A percentile compares a stretch with the other conserved stretches of the same genome.
Conservation (phyloP, 2,329 filamentous ascomycete species). For the Ophiobolus disseminans region DNA sequence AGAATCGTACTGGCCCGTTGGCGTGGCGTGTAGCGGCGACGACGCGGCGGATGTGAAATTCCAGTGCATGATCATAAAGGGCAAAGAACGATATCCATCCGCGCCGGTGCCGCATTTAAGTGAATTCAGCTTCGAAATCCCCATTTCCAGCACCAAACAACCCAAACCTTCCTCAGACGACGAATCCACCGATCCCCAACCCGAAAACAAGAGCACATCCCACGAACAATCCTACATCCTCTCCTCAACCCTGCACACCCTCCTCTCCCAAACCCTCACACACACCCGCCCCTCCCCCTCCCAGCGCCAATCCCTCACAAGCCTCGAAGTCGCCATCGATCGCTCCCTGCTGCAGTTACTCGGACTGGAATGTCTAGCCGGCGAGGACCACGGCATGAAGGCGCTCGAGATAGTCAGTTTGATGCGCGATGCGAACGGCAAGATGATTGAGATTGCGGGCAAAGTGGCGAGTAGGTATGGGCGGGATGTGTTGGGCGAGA, state of each 20-base stretch:
- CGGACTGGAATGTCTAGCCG: slow-evolving; percentile 87
- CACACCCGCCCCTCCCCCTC: slow-evolving; percentile 68
- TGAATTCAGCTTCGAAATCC: slow-evolving; percentile 91
- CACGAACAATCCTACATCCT: slow-evolving; percentile 86
- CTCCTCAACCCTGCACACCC: slow-evolving; percentile 71
- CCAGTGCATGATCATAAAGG: slow-evolving; percentile 99
- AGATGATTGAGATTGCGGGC: slow-evolving; percentile 88
- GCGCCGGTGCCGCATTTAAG: slow-evolving; percentile 90
- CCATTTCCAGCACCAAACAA: slow-evolving; percentile 66
- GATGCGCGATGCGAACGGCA: slow-evolving; percentile 82
- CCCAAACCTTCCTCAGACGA: slow-evolving; percentile 31
- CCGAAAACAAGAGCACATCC: slow-evolving; percentile 60
- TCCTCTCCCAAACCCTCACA: slow-evolving; percentile 77
- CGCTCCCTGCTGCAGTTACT: slow-evolving; percentile 89
- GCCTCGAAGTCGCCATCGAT: slow-evolving; percentile 83
- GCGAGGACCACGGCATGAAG: slow-evolving; percentile 93
- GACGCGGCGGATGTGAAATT: slow-evolving; percentile 88
- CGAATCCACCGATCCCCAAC: slow-evolving; percentile 43
- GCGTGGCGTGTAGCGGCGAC: slow-evolving; percentile 87
- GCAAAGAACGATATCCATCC: slow-evolving; percentile 81
- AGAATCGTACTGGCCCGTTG: slow-evolving; percentile 94
- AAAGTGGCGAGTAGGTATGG: slow-evolving; percentile 91
- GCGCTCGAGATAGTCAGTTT: slow-evolving; percentile 88
- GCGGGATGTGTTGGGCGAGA: slow-evolving; percentile 78
- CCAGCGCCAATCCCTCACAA: slow-evolving; percentile 71